phyloP scores from a whole-genome alignment of 768 basidiomycete species.

The Termitomyces sp. region DNA sequence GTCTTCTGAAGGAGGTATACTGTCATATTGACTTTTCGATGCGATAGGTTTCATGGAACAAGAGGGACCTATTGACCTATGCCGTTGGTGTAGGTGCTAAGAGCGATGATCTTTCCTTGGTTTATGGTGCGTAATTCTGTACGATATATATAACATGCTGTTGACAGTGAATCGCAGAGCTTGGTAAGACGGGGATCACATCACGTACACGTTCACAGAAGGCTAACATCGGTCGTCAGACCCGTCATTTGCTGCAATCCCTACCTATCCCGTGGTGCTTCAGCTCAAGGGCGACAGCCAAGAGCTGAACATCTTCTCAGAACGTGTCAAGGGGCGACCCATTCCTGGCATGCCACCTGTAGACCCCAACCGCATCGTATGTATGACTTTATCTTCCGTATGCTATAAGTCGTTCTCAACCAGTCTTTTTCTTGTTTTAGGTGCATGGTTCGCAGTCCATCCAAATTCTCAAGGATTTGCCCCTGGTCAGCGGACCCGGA shows the following conservation, averaged over 20 bases:
- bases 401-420: background rate
- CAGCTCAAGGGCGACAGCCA: conserved; percentile 63
- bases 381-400: conserved; percentile 17
- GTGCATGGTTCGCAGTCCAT: conserved; percentile 81
- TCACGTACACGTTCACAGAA: background rate
- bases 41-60: conserved; percentile 83
- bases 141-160: background rate
- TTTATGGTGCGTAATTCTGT: conserved; percentile 54
- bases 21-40: background rate
- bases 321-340: conserved; percentile 37
- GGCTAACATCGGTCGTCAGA: conserved; percentile 26
- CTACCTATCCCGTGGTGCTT: conserved; percentile 84
- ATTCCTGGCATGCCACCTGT: conserved; percentile 69
- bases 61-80: conserved; percentile 77
- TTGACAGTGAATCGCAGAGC: conserved; percentile 34
- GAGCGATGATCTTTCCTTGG: conserved; percentile 60
- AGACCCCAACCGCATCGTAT: conserved; percentile 66
- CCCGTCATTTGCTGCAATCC: conserved; percentile 69
- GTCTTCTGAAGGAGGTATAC: background rate
- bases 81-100: conserved; percentile 83
- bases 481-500: conserved; percentile 69
- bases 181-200: conserved; percentile 35
- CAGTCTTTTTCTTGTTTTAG: conserved; percentile 28
- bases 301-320: conserved; percentile 69
- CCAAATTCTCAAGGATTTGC: conserved; percentile 76